Percentiles rank a stretch among this genome's conserved stretches.
Conservation (phyloP, 192 early-diverging fungal genomes). For the Umbelopsis ramanniana region DNA sequence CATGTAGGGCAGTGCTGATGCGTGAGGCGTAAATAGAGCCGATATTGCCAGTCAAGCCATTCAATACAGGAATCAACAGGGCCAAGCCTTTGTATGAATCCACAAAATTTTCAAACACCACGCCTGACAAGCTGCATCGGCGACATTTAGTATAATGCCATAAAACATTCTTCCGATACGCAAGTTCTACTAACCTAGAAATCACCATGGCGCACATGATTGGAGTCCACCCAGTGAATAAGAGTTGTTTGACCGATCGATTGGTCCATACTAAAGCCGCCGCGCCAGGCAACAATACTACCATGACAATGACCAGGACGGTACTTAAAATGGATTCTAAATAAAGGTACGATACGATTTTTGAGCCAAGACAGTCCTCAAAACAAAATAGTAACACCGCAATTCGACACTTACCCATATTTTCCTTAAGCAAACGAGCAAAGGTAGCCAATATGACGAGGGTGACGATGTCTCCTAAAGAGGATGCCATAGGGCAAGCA, state of each 20-base stretch:
- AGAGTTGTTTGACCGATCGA: slow-evolving; percentile 60
- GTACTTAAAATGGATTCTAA: slow-evolving; percentile 46
- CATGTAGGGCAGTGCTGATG: slow-evolving; percentile 72
- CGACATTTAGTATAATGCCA: neutral
- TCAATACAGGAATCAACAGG: slow-evolving; percentile 68
- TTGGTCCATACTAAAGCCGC: slow-evolving; percentile 57
- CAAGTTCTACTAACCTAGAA: slow-evolving; percentile 46
- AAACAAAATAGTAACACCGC: neutral
- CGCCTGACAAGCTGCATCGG: slow-evolving; percentile 54
- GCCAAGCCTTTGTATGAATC: slow-evolving; percentile 65
- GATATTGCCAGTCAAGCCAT: slow-evolving; percentile 75
- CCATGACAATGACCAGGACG: slow-evolving; percentile 46
- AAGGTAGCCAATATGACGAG: slow-evolving; percentile 60
- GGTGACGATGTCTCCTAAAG: slow-evolving; percentile 71
- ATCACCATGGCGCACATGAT: slow-evolving; percentile 75
- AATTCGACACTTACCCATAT: slow-evolving; percentile 46
- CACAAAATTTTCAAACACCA: slow-evolving; percentile 67
- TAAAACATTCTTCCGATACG: neutral
- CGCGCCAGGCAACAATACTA: slow-evolving; percentile 46
- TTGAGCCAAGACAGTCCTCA: neutral
- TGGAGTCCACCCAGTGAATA: slow-evolving; percentile 73
- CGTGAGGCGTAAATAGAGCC: slow-evolving; percentile 78
- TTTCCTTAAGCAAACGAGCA: slow-evolving; percentile 46
- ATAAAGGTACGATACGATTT: neutral
- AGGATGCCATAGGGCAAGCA: slow-evolving; percentile 73